Conservation (phyloP, 495 filamentous ascomycete genomes). For the Oidiodendron maius region DNA sequence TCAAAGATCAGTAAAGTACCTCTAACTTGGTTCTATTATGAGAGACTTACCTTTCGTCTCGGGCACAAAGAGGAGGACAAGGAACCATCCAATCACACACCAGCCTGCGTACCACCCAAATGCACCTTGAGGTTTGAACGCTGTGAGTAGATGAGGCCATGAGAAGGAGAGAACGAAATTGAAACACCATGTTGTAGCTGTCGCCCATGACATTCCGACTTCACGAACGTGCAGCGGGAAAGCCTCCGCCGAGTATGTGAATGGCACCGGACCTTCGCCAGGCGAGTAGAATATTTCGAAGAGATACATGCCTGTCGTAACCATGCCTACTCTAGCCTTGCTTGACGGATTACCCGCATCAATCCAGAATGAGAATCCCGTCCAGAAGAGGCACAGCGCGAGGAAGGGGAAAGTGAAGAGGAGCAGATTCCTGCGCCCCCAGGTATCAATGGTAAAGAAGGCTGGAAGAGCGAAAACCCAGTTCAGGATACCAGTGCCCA, state of each 20-base stretch:
- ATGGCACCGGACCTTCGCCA: no score
- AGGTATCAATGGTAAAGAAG: constrained; percentile 77
- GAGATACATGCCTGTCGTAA: constrained; percentile 51
- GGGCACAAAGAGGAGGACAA: constrained; percentile 71
- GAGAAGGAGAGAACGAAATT: constrained; percentile 65
- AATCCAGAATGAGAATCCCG: constrained; percentile 77
- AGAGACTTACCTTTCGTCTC: constrained; percentile 77
- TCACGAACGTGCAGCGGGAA: constrained; percentile 73
- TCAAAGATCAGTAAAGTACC: no score
- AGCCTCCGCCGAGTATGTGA: constrained; percentile 76
- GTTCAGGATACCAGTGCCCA: constrained; percentile 76
- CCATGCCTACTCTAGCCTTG: constrained; percentile 39
- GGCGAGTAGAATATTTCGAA: constrained; percentile 66
- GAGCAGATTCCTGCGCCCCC: constrained; percentile 74
- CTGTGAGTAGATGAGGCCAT: constrained; percentile 58
- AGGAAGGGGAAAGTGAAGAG: constrained; percentile 76
- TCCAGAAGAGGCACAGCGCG: constrained; percentile 66
- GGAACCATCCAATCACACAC: constrained; percentile 60
- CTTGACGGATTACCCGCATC: constrained; percentile 33
- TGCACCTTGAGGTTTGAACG: constrained; percentile 39
- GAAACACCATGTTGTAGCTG: constrained; percentile 67
- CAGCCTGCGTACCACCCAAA: constrained; percentile 61
- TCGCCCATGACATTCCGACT: constrained; percentile 70
- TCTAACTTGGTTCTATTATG: no score
- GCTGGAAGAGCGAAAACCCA: constrained; percentile 75